phyloP scores from a whole-genome alignment of 2,329 filamentous ascomycete species.

The Sarocladiaceae sp. region DNA sequence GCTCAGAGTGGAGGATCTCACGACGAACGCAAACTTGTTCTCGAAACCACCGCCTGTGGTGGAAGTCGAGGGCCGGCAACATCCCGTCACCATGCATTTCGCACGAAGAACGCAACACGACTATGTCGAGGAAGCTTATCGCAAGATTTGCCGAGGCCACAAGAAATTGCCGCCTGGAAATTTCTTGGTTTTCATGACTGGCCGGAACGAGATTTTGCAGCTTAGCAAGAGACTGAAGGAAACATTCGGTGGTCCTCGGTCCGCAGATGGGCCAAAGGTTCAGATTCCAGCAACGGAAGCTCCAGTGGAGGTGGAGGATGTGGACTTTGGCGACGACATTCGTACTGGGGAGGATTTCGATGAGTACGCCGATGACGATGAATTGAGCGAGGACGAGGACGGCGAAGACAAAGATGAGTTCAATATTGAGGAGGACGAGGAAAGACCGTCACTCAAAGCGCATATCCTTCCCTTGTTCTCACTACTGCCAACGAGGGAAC shows the following conservation, averaged over 20 bases:
- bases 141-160: slow-evolving; percentile 83
- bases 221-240: slow-evolving; percentile 77
- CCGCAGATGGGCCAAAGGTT: slow-evolving; percentile 60
- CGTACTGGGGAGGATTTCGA: slow-evolving; percentile 56
- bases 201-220: slow-evolving; percentile 83
- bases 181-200: slow-evolving; percentile 91
- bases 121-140: slow-evolving; percentile 86
- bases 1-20: slow-evolving; percentile 83
- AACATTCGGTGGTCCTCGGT: slow-evolving; percentile 55
- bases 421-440: slow-evolving; percentile 60
- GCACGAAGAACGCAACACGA: slow-evolving; percentile 76
- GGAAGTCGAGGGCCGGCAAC: slow-evolving; percentile 87
- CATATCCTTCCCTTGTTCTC: slow-evolving; percentile 95
- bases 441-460: slow-evolving; percentile 63
- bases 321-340: slow-evolving; percentile 71
- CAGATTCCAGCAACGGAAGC: slow-evolving; percentile 73
- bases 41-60: slow-evolving; percentile 74
- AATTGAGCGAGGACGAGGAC: slow-evolving; percentile 43
- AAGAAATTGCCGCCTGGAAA: slow-evolving; percentile 84
- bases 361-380: slow-evolving; percentile 51
- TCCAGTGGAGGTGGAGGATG: slow-evolving; percentile 78
- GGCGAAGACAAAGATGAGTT: slow-evolving; percentile 63
- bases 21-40: slow-evolving; percentile 78
- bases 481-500: slow-evolving; percentile 82
- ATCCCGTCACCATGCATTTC: slow-evolving; percentile 87